These are phyloP conservation scores for Paraconiothyrium sp. DNA, from an alignment of 2,329 filamentous ascomycete species.

Conservation along the genomic window DNA sequence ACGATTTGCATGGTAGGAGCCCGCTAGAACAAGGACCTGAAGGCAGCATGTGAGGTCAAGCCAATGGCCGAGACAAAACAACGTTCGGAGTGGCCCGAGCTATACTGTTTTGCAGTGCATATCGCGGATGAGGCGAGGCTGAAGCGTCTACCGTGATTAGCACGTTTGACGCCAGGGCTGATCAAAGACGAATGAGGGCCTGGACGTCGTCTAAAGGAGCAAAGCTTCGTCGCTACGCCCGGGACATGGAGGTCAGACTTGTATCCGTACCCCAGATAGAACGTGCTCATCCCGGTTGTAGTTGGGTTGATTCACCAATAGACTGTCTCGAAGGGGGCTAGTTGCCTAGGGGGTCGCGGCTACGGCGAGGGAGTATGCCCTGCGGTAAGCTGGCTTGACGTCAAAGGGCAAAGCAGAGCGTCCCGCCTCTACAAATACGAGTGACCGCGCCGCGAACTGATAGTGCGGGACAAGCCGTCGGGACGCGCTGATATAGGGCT, in stretches of 20 bases:
- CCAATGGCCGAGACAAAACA: conserved; percentile 8
- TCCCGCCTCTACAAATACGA: conserved; percentile 33
- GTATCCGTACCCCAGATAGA: conserved; percentile 10
- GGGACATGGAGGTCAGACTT: conserved; percentile 5
- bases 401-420: conserved; percentile 19
- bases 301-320: conserved; percentile 16
- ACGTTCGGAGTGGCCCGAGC: conserved; percentile 8
- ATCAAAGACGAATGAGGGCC: conserved; percentile 10
- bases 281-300: conserved; percentile 16
- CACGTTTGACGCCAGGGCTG: conserved; percentile 15
- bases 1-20: conserved; percentile 28
- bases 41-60: conserved; percentile 8
- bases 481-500: conserved; percentile 29
- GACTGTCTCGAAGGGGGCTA: conserved; percentile 18
- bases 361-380: conserved; percentile 23
- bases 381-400: conserved; percentile 21
- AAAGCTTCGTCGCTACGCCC: conserved; percentile 16
- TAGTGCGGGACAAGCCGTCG: conserved; percentile 19
- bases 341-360: conserved; percentile 22
- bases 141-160: conserved; percentile 9
- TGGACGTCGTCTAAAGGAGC: conserved; percentile 2
- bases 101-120: conserved; percentile 7
- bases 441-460: conserved; percentile 40
- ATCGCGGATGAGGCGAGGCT: conserved; percentile 9
- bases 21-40: conserved; percentile 25